Evolutionary conservation across 225 moss, liverwort and hornwort species (phyloP).

Genomic region (Pseudoscleropodium purum): DNA sequence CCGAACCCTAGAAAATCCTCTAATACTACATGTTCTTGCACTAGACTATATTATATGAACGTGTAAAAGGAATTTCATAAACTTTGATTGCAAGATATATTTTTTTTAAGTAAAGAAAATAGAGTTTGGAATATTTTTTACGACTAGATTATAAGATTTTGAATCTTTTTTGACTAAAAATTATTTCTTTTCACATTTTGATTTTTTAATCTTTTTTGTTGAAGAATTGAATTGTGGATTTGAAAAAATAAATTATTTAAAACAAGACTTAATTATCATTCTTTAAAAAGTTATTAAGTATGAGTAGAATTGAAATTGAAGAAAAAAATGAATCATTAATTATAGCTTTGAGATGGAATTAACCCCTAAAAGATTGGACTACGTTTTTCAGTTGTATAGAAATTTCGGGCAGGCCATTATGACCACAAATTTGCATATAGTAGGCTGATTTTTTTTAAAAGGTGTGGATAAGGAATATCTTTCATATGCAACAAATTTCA

Average conservation of each 20-base stretch:
- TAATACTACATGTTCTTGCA: background rate
- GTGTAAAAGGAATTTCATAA: background rate
- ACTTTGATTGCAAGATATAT: background rate
- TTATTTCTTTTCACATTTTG: background rate
- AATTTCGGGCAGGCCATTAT: too few relatives aligned
- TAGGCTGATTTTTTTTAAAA: too few relatives aligned
- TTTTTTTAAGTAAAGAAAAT: background rate
- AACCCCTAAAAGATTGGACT: too few relatives aligned
- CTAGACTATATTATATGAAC: background rate
- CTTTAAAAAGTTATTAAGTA: background rate
- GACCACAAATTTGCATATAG: too few relatives aligned
- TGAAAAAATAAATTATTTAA: background rate
- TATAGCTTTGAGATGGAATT: background rate
- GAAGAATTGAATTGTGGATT: background rate
- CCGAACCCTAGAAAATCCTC: too few relatives aligned
- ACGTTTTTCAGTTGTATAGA: too few relatives aligned
- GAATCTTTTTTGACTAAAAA: background rate
- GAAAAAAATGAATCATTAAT: background rate
- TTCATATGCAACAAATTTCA: too few relatives aligned
- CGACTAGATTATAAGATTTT: background rate
- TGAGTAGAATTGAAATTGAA: background rate
- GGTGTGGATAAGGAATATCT: too few relatives aligned
- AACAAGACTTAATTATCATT: background rate
- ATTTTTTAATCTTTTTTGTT: background rate
- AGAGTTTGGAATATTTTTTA: fast-evolving